These are phyloP conservation scores for Wallemia ichthyophaga DNA, from an alignment of 1,284 basidiomycete species.

Conservation along the genomic window DNA sequence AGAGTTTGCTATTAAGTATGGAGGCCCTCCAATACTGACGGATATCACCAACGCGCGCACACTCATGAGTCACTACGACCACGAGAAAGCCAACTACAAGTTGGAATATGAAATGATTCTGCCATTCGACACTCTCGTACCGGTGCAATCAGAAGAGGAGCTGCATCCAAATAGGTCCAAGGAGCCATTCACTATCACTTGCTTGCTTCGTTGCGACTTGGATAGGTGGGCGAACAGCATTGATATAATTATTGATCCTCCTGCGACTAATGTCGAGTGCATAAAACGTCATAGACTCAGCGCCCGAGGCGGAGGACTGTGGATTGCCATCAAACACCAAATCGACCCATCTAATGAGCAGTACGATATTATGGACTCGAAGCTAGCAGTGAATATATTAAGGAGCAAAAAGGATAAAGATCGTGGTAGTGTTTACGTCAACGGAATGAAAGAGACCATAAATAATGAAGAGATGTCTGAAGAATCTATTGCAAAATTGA, in stretches of 20 bases:
- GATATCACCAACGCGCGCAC: slow-evolving; percentile 47
- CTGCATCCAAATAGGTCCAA: slow-evolving; percentile 1
- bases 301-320: slow-evolving; percentile 67
- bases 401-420: slow-evolving; percentile 26
- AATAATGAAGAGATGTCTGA: slow-evolving; percentile 74
- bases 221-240: slow-evolving; percentile 68
- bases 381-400: slow-evolving; percentile 33
- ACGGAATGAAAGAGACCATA: slow-evolving; percentile 58
- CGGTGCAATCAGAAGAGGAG: slow-evolving; percentile 6
- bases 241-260: slow-evolving; percentile 78
- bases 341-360: slow-evolving; percentile 43
- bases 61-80: slow-evolving; percentile 48
- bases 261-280: slow-evolving; percentile 53
- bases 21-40: slow-evolving; percentile 68
- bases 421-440: slow-evolving; percentile 54
- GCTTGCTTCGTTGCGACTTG: slow-evolving; percentile 75
- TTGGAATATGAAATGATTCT: slow-evolving; percentile 38
- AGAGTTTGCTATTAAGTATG: slow-evolving; percentile 78
- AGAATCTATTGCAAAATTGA: slow-evolving; percentile 51
- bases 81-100: slow-evolving; percentile 50
- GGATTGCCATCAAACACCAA: slow-evolving; percentile 78
- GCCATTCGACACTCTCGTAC: slow-evolving; percentile 3
- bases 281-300: slow-evolving; percentile 65
- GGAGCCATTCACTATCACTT: slow-evolving; percentile 36
- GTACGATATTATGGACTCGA: slow-evolving; percentile 29